phyloP scores from a whole-genome alignment of 2,329 filamentous ascomycete species.

The Fusarium pseudoanthophilum region DNA sequence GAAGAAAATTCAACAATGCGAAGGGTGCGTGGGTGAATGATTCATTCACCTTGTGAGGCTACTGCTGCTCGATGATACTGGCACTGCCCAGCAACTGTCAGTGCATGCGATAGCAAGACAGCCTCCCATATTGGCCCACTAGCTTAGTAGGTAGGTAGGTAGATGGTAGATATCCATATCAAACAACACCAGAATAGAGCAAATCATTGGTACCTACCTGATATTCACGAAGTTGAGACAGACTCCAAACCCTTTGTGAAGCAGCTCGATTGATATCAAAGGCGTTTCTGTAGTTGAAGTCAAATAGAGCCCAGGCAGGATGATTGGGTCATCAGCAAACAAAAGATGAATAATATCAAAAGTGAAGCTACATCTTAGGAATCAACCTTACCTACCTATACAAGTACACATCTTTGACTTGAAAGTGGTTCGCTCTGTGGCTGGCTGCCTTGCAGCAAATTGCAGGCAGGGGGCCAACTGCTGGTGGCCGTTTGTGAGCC shows the following conservation, averaged over 20 bases:
- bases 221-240: background rate
- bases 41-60: background rate
- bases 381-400: background rate
- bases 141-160: too few species aligned
- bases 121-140: background rate
- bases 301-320: background rate
- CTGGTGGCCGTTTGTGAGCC: background rate
- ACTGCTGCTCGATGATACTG: background rate
- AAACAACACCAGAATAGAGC: background rate
- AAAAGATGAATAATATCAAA: background rate
- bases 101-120: background rate
- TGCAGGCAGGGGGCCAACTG: constrained; percentile 5
- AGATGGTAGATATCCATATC: too few species aligned
- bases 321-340: background rate
- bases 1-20: background rate
- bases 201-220: background rate
- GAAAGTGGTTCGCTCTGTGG: background rate
- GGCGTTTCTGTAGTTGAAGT: background rate
- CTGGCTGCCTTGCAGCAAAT: constrained; percentile 5
- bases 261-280: background rate
- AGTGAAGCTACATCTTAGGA: background rate
- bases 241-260: background rate
- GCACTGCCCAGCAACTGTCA: background rate
- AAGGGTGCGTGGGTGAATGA: background rate
- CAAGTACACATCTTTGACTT: background rate